Evolutionary conservation across 768 basidiomycete species (phyloP).

Genomic region (Phylloporus sp.): DNA sequence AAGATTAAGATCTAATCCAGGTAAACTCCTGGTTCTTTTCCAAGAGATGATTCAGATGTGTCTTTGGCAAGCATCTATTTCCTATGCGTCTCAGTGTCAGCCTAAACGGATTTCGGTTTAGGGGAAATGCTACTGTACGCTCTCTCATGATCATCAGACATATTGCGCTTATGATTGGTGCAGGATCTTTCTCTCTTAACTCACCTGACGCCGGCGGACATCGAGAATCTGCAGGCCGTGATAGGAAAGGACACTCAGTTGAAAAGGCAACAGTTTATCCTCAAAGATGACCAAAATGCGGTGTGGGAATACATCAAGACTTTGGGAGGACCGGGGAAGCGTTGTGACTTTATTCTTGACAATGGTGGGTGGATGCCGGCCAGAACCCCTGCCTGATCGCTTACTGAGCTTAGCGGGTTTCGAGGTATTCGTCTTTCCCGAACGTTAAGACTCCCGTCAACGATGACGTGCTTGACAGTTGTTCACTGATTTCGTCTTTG

Average conservation of each 20-base stretch:
- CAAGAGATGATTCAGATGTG: slow-evolving; percentile 88
- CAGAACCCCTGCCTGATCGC: background rate
- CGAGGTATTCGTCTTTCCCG: slow-evolving; percentile 48
- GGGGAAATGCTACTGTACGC: slow-evolving; percentile 90
- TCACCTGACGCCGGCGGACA: slow-evolving; percentile 76
- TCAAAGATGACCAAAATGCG: slow-evolving; percentile 73
- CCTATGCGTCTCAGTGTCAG: background rate
- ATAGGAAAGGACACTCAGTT: slow-evolving; percentile 69
- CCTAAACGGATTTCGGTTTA: slow-evolving; percentile 26
- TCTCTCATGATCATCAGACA: background rate
- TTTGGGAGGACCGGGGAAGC: slow-evolving; percentile 36
- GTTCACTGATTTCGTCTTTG: slow-evolving; percentile 90
- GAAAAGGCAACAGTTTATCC: slow-evolving; percentile 71
- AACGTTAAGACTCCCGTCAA: background rate
- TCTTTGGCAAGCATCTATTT: slow-evolving; percentile 47
- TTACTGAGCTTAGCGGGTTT: slow-evolving; percentile 64
- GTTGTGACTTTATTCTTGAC: slow-evolving; percentile 86
- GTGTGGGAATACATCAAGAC: slow-evolving; percentile 70
- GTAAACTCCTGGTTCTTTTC: slow-evolving; percentile 61
- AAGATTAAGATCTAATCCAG: slow-evolving; percentile 40
- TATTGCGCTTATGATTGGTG: background rate
- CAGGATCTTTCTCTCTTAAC: slow-evolving; percentile 90
- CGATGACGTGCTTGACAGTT: slow-evolving; percentile 43
- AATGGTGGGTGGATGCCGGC: slow-evolving; percentile 55
- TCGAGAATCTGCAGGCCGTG: slow-evolving; percentile 76